A percentile compares a stretch with the other conserved stretches of the same genome.
Conservation (phyloP, 78 protist species). For the Dictyostelium intermedium region DNA sequence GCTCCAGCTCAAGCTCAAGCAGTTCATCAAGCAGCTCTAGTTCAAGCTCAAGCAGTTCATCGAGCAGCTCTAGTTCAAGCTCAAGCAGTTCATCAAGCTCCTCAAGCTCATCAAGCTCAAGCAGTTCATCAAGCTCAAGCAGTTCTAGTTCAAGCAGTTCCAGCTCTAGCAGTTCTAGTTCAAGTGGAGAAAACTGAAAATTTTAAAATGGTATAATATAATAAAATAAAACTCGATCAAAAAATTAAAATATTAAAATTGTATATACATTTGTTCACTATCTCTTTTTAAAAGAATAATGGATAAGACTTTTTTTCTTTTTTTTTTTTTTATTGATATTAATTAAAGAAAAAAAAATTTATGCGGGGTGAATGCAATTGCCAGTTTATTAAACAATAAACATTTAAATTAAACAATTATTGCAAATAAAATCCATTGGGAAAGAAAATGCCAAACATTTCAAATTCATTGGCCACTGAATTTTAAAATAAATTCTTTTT, state of each 20-base stretch:
- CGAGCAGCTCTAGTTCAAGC: neutral
- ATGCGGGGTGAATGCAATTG: no score
- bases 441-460: no score
- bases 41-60: slow-evolving; percentile 9
- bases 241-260: no score
- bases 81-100: slow-evolving; percentile 19
- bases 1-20: neutral
- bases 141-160: slow-evolving; percentile 13
- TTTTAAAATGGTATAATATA: neutral
- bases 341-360: no score
- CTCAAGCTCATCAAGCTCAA: slow-evolving; percentile 26
- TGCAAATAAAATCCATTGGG: no score
- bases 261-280: neutral
- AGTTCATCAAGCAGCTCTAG: slow-evolving; percentile 19
- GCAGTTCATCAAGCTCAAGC: slow-evolving; percentile 1
- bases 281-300: no score
- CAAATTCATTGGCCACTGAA: no score
- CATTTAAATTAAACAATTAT: no score
- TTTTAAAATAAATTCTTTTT: no score
- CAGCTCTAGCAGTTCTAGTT: slow-evolving; percentile 34
- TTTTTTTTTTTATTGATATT: no score
- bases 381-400: no score
- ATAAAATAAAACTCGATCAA: neutral
- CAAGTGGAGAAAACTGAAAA: neutral
- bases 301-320: no score